Evolutionary conservation across 441 rosid genomes (phyloP), one percentile per base, ranked within the genome.

Genomic region (Adansonia grandidieri): DNA sequence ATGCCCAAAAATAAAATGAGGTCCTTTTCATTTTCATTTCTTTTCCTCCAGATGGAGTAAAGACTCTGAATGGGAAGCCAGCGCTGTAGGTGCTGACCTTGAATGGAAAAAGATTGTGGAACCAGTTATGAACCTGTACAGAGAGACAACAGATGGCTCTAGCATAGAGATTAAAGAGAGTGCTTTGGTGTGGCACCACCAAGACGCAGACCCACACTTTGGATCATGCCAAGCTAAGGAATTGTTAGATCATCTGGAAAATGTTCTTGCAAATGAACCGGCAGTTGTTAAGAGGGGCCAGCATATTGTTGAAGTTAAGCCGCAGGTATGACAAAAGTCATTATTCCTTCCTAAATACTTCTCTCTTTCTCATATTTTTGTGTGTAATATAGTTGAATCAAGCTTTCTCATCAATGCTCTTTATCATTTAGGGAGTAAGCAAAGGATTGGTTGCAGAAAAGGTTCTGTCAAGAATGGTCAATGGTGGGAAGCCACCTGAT

Each of bases 161-260:
- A 88, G 42, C 74, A 91, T 93, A 75, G 97, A 95, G 84, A 62
- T 61, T 2, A 95, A 93, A 86, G 97, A 93, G 73, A 91, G 98
- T 80, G 97, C 90, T 77, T 45, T 93, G 82, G 98, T 93, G 11
- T 95, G 97, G 98, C 97, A 93, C 77, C 92, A 93, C 82, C 97
- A 89, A 86, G 96, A 95, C 82, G 98, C 97, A 0, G 97, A 95
- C 75, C 97, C 97, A 11, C 95, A 91, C 85, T 95, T 93, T 80
- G 97, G 97, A 65, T 95, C 97, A 44, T 90, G 95, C 85, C 98
- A 95, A 80, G 94, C 97, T 32, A 95, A 95, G 77, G 97, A 93
- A 82, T 82, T 95, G 77, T 71, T 95, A 71, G 87, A 87, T 88
- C 98, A 95, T 88, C 86, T 95, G 73, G 97, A 95, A 83, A 89